Conservation (phyloP, 2,329 filamentous ascomycete genomes). For the Allantophomopsis cytisporea region DNA sequence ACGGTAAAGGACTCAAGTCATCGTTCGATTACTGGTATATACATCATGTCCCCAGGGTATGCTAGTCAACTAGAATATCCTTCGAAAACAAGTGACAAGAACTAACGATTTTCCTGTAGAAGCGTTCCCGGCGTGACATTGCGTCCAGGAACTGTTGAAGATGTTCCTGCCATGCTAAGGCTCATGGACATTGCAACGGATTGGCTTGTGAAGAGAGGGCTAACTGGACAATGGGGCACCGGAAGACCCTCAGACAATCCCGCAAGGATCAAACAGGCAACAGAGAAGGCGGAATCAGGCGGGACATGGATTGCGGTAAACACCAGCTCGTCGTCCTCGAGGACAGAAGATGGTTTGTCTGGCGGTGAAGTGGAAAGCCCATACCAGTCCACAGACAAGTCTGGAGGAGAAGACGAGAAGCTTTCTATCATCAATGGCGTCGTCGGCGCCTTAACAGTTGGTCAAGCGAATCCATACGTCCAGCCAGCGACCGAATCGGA, state of each 20-base stretch:
- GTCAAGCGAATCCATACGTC: background rate
- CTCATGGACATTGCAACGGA: background rate
- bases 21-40: no score
- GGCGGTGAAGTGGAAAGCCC: background rate
- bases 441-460: background rate
- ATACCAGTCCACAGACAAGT: background rate
- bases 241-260: no score
- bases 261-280: no score
- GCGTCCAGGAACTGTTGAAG: background rate
- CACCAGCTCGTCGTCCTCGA: background rate
- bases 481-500: background rate
- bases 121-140: background rate
- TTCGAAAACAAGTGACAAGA: no score
- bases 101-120: no score
- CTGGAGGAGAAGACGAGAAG: background rate
- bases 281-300: background rate
- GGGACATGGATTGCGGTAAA: background rate
- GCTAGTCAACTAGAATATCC: no score
- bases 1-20: background rate
- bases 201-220: background rate
- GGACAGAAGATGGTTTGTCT: background rate
- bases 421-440: background rate
- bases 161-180: background rate
- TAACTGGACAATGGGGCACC: no score
- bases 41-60: no score